A percentile compares a stretch with the other conserved stretches of the same genome.
Evolutionary conservation across 2,329 filamentous ascomycete genomes (phyloP).

Genomic region (Fusarium guadeloupense): DNA sequence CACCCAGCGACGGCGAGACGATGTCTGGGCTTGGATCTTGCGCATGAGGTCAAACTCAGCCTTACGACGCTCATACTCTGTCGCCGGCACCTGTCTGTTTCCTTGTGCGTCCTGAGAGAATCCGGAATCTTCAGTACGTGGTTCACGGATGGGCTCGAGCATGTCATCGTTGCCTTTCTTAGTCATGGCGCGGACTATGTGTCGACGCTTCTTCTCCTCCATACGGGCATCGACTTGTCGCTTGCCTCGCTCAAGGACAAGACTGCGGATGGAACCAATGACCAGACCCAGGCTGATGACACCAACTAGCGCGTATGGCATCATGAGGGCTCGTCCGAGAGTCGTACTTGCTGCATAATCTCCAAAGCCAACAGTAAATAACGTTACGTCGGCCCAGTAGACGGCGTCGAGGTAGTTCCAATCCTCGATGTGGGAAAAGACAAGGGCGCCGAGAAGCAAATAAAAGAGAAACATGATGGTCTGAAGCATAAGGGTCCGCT

Average conservation of each 20-base stretch:
- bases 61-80: constrained; percentile 69
- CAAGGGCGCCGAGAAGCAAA: constrained; percentile 77
- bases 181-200: constrained; percentile 56
- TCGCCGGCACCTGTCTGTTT: constrained; percentile 28
- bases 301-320: constrained; percentile 85
- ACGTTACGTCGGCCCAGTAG: constrained; percentile 80
- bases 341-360: constrained; percentile 60
- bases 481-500: constrained; percentile 89
- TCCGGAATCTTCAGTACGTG: constrained; percentile 9
- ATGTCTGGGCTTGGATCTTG: constrained; percentile 74
- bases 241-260: constrained; percentile 67
- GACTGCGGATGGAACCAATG: constrained; percentile 78
- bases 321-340: constrained; percentile 74
- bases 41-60: constrained; percentile 84
- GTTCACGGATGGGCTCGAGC: constrained; percentile 58
- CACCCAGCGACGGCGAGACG: constrained; percentile 76
- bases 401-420: constrained; percentile 82
- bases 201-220: constrained; percentile 66
- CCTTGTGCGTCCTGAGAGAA: constrained; percentile 6
- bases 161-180: constrained; percentile 57
- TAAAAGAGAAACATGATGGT: constrained; percentile 88
- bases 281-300: constrained; percentile 87
- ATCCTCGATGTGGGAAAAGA: constrained; percentile 77
- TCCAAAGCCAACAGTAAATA: constrained; percentile 73
- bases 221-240: constrained; percentile 64